Conservation (phyloP, 2,329 filamentous ascomycete species). For the Penicillium sp. region DNA sequence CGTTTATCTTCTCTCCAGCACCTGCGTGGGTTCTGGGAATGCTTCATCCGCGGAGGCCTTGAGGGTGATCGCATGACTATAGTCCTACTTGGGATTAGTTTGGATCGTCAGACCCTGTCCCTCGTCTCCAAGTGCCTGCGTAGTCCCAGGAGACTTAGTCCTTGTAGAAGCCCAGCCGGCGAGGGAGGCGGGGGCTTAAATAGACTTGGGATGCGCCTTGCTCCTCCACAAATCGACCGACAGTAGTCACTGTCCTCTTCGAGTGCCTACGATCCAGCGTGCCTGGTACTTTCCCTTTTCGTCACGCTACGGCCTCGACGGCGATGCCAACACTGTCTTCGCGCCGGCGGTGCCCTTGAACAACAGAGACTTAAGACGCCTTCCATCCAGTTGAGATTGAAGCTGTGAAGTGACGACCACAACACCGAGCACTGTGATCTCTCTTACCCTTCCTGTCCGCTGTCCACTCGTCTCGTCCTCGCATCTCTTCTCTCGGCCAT, state of each 20-base stretch:
- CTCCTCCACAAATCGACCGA: too few species aligned
- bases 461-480: not conserved
- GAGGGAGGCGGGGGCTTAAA: too few species aligned
- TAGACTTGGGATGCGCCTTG: too few species aligned
- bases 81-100: not conserved
- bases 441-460: conserved; percentile 1
- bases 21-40: conserved; percentile 6
- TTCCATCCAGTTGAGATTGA: too few species aligned
- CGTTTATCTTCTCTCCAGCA: conserved; percentile 3
- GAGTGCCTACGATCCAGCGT: too few species aligned
- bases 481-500: too few species aligned
- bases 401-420: too few species aligned
- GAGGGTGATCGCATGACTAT: conserved; percentile 14
- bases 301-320: not conserved
- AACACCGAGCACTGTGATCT: not conserved
- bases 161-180: too few species aligned
- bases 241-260: too few species aligned
- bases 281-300: not conserved
- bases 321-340: conserved; percentile 12
- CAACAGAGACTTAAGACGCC: too few species aligned
- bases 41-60: conserved; percentile 17
- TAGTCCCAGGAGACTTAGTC: too few species aligned
- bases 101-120: not conserved
- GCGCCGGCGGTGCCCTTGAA: not conserved
- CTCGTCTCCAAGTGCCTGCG: too few species aligned